phyloP scores from a whole-genome alignment of 768 basidiomycete species.

The Tulasnella sp. region DNA sequence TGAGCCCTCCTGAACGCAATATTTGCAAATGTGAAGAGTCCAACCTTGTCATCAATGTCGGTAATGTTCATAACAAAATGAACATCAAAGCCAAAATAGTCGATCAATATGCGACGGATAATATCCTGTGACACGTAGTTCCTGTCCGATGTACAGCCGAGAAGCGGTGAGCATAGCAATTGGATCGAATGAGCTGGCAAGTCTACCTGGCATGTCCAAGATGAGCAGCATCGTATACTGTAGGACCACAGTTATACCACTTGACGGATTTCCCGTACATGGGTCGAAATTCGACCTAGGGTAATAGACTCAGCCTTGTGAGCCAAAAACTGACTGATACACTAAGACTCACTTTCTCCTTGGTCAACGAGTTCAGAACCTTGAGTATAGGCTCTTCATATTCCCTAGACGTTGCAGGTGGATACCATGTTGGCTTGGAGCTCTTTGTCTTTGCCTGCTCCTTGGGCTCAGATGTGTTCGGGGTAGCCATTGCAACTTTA shows the following conservation, averaged over 20 bases:
- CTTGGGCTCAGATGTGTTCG: no score
- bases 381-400: constrained; percentile 54
- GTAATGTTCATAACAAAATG: constrained; percentile 99
- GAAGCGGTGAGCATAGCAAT: constrained; percentile 10
- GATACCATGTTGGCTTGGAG: constrained; percentile 11
- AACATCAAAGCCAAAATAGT: constrained; percentile 96
- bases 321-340: not conserved
- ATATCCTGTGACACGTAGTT: constrained; percentile 97
- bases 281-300: constrained; percentile 65
- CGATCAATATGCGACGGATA: constrained; percentile 73
- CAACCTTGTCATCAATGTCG: constrained; percentile 97
- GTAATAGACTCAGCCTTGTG: not conserved
- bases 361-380: constrained; percentile 88
- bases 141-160: constrained; percentile 31
- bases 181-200: not conserved
- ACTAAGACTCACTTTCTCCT: constrained; percentile 52
- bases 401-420: not conserved
- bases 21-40: constrained; percentile 14
- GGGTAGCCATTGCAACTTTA: no score
- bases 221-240: constrained; percentile 95
- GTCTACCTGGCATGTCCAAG: constrained; percentile 93
- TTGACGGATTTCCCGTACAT: constrained; percentile 52
- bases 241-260: constrained; percentile 99
- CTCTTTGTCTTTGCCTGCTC: constrained; percentile 6
- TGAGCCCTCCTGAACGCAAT: not conserved